Evolutionary conservation across 345 rosid species (phyloP).

Genomic region (Microcos paniculata): DNA sequence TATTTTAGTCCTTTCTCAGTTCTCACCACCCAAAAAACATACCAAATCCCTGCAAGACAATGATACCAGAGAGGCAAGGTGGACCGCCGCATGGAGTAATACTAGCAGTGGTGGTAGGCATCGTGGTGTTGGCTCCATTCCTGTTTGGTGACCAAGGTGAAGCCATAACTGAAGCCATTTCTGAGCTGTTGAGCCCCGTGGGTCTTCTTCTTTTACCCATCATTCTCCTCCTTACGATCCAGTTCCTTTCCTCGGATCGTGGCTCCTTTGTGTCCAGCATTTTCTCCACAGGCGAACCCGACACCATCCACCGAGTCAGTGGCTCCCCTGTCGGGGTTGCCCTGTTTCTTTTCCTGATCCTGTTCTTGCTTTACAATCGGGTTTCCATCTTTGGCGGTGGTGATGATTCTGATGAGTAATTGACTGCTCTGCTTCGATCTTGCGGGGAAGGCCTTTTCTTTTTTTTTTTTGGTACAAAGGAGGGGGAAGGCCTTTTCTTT

Average conservation of each 20-base stretch:
- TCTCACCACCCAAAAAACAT: background rate
- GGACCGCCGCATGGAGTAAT: constrained; percentile 77
- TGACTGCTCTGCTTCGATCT: background rate
- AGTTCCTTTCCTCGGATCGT: constrained; percentile 81
- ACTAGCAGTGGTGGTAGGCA: constrained; percentile 59
- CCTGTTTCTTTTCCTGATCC: constrained; percentile 51
- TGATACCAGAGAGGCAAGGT: constrained; percentile 40
- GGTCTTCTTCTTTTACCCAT: constrained; percentile 81
- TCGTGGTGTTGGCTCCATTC: constrained; percentile 66
- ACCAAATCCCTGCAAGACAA: background rate
- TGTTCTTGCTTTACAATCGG: constrained; percentile 70
- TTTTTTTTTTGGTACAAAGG: too few species aligned
- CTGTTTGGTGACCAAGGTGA: constrained; percentile 75
- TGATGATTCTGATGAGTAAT: constrained; percentile 44
- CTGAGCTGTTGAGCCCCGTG: constrained; percentile 75
- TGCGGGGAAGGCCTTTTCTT: background rate
- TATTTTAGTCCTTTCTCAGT: background rate
- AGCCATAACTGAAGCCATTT: constrained; percentile 66
- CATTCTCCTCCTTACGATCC: constrained; percentile 67
- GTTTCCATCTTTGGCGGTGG: constrained; percentile 80
- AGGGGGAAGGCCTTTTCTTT: too few species aligned
- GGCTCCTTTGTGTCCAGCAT: constrained; percentile 56
- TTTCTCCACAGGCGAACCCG: constrained; percentile 68
- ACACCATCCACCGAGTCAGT: constrained; percentile 62
- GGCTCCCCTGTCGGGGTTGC: constrained; percentile 84